Evolutionary conservation across 78 protist species (phyloP), one percentile per base, ranked within the genome.

Genomic region (Protostelium mycophagum): DNA sequence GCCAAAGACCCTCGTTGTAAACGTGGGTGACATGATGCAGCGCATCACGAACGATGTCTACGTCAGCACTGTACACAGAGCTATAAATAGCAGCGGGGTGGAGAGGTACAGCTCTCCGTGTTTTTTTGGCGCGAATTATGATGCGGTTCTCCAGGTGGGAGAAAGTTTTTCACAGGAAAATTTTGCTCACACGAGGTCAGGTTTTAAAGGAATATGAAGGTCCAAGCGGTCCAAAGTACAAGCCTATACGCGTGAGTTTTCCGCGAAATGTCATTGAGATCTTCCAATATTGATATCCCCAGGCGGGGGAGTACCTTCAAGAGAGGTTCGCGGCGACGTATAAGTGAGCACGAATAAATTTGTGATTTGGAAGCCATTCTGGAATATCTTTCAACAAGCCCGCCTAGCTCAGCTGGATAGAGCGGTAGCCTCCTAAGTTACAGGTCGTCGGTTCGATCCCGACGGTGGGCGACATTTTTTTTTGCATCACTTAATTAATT

Each of bases 21-120:
- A 90, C 83, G 86, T 90, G 34, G 93, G 93, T 0, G 88, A 87
- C 86, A 87, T 90, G 89, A 1, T 90, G 1, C 34, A 34, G 29
- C 1, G 93, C 37, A 85, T 86, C 89, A 86, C 85, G 28, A 90
- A 90, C 36, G 93, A 86, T 36, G 38, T 35, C 28, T 90, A 87
- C 36, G 25, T 0, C 37, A 38, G 86, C 16, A 90, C 89, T 10
- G 28, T 73, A 29, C 93, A 90, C 29, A 35, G 93, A 29, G 93
- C 85, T 0, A 0, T 89, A 1, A 84, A 38, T 28, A 51, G 51
- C 31, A 51, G 73, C 16, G 73, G 73, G 31, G 16, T 5, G 16
- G 73, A 51, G 73, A 51, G 73, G 73, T 51, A 51, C 73, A 51
- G 73, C 73, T 51, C 73, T 51, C 73, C 73, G 31, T 5, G 5